phyloP scores from a whole-genome alignment of 306 rosid genomes.

The Prunus mira region DNA sequence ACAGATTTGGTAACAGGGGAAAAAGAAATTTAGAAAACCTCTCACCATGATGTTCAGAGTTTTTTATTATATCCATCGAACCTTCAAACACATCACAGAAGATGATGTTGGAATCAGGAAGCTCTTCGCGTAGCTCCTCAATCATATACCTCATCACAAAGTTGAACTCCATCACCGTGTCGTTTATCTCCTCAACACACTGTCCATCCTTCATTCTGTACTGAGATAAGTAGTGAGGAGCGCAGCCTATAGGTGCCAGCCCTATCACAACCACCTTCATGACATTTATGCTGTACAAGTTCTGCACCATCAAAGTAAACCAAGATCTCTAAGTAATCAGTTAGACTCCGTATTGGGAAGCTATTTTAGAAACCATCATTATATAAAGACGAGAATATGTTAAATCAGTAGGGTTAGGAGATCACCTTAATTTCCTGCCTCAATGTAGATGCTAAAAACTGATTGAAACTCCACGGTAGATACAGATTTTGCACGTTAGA shows the following conservation, averaged over 20 bases:
- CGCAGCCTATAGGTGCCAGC: constrained; percentile 89
- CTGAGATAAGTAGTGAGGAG: constrained; percentile 75
- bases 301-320: constrained; percentile 43
- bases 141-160: constrained; percentile 70
- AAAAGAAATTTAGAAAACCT: neutral
- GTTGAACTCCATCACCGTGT: constrained; percentile 79
- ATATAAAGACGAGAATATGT: neutral
- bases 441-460: constrained; percentile 61
- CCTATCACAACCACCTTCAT: constrained; percentile 78
- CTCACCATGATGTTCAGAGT: constrained; percentile 62
- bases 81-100: constrained; percentile 74
- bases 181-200: constrained; percentile 68
- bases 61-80: constrained; percentile 76
- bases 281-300: constrained; percentile 64
- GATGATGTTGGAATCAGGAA: constrained; percentile 47
- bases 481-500: constrained; percentile 66
- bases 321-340: neutral
- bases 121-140: constrained; percentile 55
- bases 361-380: neutral
- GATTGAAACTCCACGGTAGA: constrained; percentile 76
- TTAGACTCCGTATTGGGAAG: neutral
- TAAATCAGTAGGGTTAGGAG: neutral
- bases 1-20: constrained; percentile 4
- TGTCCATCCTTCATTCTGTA: constrained; percentile 55
- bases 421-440: constrained; percentile 59